Evolutionary conservation across 1,284 basidiomycete species (phyloP).

Genomic region (Cryptococcus depauperatus): DNA sequence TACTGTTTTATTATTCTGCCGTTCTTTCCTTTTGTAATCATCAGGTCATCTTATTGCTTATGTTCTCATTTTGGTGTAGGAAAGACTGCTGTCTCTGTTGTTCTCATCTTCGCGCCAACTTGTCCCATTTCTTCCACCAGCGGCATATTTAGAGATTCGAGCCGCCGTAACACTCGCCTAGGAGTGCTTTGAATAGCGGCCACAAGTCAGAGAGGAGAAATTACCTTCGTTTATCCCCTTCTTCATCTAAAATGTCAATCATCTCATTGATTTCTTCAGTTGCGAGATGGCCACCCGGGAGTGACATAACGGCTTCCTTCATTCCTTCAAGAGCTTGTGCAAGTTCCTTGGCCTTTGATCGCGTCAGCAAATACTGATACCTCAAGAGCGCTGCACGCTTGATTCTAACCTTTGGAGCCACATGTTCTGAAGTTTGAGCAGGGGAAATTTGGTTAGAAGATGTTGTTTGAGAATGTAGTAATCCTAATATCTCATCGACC

Average conservation of each 20-base stretch:
- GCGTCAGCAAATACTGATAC: background rate
- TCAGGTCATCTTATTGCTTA: no score
- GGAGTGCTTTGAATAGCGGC: no score
- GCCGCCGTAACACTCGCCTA: no score
- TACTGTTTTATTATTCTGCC: no score
- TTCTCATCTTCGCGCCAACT: no score
- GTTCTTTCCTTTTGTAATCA: no score
- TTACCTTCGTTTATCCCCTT: conserved; percentile 24
- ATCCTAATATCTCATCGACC: conserved; percentile 17
- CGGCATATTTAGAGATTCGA: no score
- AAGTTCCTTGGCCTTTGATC: conserved; percentile 20
- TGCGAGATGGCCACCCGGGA: conserved; percentile 24
- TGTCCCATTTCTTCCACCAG: no score
- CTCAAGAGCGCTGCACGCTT: background rate
- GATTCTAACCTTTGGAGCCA: conserved; percentile 10
- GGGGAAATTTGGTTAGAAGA: conserved; percentile 3
- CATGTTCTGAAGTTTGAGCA: conserved; percentile 11
- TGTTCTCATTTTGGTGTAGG: no score
- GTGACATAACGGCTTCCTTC: conserved; percentile 16
- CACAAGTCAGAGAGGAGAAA: no score
- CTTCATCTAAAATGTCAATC: conserved; percentile 10
- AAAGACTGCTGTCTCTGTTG: no score
- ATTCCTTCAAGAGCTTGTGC: conserved; percentile 15
- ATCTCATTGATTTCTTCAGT: conserved; percentile 14
- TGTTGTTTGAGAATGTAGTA: conserved; percentile 10